Conservation (phyloP, 2,329 filamentous ascomycete genomes). For the Phyllachora maydis region DNA sequence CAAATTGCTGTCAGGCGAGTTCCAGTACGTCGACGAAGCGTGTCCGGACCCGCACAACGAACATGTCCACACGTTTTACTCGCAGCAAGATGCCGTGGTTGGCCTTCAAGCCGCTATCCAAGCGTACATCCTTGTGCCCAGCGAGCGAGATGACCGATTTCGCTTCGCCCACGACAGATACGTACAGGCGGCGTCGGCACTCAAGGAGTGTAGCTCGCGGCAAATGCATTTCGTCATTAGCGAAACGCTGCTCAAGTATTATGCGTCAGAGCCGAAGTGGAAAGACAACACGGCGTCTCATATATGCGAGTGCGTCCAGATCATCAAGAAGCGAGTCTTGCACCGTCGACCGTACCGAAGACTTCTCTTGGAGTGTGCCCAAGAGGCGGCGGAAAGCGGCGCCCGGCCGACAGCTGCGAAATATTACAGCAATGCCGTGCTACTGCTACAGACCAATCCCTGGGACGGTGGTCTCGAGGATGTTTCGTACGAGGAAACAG, state of each 20-base stretch:
- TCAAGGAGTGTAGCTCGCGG: constrained; percentile 46
- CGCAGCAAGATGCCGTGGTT: constrained; percentile 47
- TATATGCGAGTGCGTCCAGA: constrained; percentile 54
- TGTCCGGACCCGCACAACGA: constrained; percentile 8
- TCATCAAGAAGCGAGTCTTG: constrained; percentile 47
- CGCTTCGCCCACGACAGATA: constrained; percentile 81
- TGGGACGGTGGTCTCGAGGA: constrained; percentile 55
- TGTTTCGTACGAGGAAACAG: constrained; percentile 68
- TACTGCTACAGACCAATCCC: constrained; percentile 57
- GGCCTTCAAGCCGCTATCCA: constrained; percentile 70
- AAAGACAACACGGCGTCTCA: constrained; percentile 62
- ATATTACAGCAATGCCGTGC: constrained; percentile 60
- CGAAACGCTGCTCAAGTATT: constrained; percentile 58
- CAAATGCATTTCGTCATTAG: constrained; percentile 89
- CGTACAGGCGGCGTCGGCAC: constrained; percentile 47
- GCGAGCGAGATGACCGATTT: constrained; percentile 71
- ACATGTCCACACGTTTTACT: constrained; percentile 24
- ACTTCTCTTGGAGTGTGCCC: constrained; percentile 60
- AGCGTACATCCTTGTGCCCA: constrained; percentile 61
- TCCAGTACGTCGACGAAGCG: constrained; percentile 33
- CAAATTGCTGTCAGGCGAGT: constrained; percentile 56
- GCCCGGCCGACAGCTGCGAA: constrained; percentile 64
- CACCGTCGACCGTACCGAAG: constrained; percentile 48
- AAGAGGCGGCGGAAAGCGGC: constrained; percentile 60
- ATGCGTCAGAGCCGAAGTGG: constrained; percentile 33